Percentiles rank a stretch among this genome's conserved stretches.
Evolutionary conservation across 345 rosid species (phyloP).

Genomic region (Pistacia integerrima): DNA sequence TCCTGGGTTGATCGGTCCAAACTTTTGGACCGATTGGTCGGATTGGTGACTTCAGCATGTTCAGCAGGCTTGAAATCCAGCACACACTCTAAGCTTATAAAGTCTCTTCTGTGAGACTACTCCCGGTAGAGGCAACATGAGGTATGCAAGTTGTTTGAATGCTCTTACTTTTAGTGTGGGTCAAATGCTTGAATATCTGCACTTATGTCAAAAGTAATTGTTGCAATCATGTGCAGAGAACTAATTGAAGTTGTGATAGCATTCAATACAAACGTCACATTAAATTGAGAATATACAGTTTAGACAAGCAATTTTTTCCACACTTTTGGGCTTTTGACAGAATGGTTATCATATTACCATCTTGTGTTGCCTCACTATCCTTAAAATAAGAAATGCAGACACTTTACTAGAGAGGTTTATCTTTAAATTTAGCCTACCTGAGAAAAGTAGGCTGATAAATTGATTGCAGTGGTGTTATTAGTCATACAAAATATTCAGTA

Average conservation of each 20-base stretch:
- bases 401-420: not conserved
- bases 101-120: constrained; percentile 69
- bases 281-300: not conserved
- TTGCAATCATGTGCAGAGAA: not conserved
- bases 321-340: not conserved
- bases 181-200: not conserved
- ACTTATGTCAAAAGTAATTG: not conserved
- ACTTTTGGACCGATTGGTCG: too few relatives aligned
- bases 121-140: constrained; percentile 55
- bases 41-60: too few relatives aligned
- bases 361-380: not conserved
- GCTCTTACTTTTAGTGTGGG: not conserved
- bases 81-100: constrained; percentile 41
- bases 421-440: not conserved
- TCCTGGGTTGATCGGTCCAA: too few relatives aligned
- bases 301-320: not conserved
- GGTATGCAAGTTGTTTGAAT: constrained; percentile 45
- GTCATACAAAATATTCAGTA: not conserved
- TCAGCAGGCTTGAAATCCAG: too few relatives aligned
- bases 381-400: not conserved
- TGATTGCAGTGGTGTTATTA: not conserved
- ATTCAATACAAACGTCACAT: not conserved
- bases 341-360: not conserved
- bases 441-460: not conserved
- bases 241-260: not conserved